These are phyloP conservation scores for Backusella liffmaniae DNA, from an alignment of 192 early-diverging fungal genomes.

Conservation along the genomic window DNA sequence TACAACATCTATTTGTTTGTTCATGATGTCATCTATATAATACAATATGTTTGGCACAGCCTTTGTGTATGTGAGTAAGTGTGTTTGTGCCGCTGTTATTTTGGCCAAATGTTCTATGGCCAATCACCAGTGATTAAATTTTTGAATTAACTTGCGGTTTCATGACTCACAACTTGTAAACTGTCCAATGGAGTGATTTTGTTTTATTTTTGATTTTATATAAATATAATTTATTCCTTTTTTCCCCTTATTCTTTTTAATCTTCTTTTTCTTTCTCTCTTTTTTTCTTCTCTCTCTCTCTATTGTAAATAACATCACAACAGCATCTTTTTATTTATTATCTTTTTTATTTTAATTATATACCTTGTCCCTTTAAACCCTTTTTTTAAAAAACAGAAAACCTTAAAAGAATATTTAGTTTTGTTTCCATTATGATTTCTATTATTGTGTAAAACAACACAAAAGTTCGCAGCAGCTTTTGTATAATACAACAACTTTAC, in stretches of 20 bases:
- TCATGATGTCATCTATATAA: not conserved
- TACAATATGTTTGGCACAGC: not conserved
- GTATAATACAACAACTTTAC: not conserved
- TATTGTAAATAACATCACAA: not conserved
- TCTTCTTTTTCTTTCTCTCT: not conserved
- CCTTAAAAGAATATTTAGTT: not conserved
- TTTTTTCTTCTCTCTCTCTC: not conserved
- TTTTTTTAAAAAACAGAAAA: not conserved
- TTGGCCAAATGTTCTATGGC: not conserved
- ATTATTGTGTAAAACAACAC: not conserved
- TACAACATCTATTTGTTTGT: not conserved
- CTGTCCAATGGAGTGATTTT: slow-evolving; percentile 1
- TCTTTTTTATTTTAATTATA: not conserved
- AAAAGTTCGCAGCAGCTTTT: not conserved
- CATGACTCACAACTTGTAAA: slow-evolving; percentile 4
- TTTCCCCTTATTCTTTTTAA: not conserved
- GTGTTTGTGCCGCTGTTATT: not conserved
- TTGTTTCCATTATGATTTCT: slow-evolving; percentile 1
- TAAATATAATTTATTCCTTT: not conserved
- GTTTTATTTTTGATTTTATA: not conserved
- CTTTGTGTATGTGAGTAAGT: not conserved
- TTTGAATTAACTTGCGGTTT: not conserved
- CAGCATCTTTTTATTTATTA: not conserved
- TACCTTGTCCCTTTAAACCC: slow-evolving; percentile 4
- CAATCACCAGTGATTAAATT: not conserved